These are phyloP conservation scores for Fomitopsis pinicola DNA, from an alignment of 1,284 basidiomycete genomes.

Conservation along the genomic window DNA sequence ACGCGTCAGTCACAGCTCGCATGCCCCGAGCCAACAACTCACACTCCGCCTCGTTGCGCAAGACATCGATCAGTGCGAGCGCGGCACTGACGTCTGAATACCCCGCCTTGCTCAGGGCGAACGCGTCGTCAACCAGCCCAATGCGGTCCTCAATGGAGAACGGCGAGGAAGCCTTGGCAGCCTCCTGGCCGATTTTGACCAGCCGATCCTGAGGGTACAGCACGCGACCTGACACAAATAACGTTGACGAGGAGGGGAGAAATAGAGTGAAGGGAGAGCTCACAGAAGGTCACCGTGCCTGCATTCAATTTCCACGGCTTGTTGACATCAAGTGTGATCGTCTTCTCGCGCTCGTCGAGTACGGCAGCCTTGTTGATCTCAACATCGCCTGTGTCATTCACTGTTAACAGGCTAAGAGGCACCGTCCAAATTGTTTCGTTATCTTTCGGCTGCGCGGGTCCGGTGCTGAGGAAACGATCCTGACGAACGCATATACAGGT, in stretches of 20 bases:
- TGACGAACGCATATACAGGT: constrained; percentile 78
- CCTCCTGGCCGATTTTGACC: constrained; percentile 75
- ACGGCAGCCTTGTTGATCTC: constrained; percentile 63
- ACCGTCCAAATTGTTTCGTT: constrained; percentile 91
- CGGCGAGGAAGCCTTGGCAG: constrained; percentile 56
- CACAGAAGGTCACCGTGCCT: constrained; percentile 87
- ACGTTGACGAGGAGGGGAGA: neutral
- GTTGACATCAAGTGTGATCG: constrained; percentile 65
- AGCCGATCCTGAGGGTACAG: constrained; percentile 83
- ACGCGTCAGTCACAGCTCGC: neutral
- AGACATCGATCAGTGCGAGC: constrained; percentile 65
- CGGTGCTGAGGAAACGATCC: constrained; percentile 90
- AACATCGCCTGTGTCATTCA: constrained; percentile 54
- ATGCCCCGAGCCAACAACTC: constrained; percentile 22
- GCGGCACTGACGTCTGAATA: constrained; percentile 74
- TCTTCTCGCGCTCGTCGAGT: constrained; percentile 68
- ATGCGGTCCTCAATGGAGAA: constrained; percentile 86
- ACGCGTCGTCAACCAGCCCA: constrained; percentile 80
- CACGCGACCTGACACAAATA: constrained; percentile 63
- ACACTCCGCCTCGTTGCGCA: constrained; percentile 77
- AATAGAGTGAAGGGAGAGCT: constrained; percentile 26
- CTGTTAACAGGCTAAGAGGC: constrained; percentile 76
- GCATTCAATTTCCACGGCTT: constrained; percentile 87
- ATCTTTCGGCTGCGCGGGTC: constrained; percentile 74
- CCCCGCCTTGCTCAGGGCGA: constrained; percentile 80